Evolutionary conservation across 371 early-diverging fungal species (phyloP), one percentile per base, ranked within the genome.

Genomic region (Rhizomucor pusillus): DNA sequence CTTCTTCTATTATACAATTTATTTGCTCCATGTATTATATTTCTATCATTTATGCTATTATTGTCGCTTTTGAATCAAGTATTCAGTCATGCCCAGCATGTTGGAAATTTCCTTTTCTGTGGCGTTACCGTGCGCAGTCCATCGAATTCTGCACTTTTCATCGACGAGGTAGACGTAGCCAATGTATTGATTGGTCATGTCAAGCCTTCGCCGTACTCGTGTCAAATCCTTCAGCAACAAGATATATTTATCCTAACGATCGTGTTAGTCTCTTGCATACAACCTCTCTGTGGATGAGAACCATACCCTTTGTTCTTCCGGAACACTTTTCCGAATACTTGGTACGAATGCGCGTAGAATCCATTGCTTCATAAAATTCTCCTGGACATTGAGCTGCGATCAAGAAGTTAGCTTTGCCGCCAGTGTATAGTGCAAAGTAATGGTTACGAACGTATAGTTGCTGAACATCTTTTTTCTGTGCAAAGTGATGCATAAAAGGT

Each of bases 81-180:
- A 63, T n/a, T 72, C 66, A 7, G 80, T 71, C 67, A 81, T 70
- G 20, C 65, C 77, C 34, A 77, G 48, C 76, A 87, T 66, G 25
- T 82, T 76, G 29, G 73, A 75, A 20, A 88, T 43, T 69, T 93
- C 94, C n/a, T n/a, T n/a, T n/a, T n/a, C n/a, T 4, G 85, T 84
- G 1, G 89, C 91, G 11, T 73, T 59, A 12, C 92, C 94, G 61
- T 93, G 90, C 1, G 94, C 91, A n/a, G 82, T 79, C 94, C 94
- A 93, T 45, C 92, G 70, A n/a, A 93, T 79, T 45, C 76, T 71
- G 57, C 91, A 89, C 33, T 79, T 60, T 44, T 69, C 56, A 50
- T 93, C 92, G 12, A 93, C 84, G 25, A 93, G 62, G 63, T 84
- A 88, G 1, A 87, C 85, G 71, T 91, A 91, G 1, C 94, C 94